A percentile compares a stretch with the other conserved stretches of the same genome.
These are phyloP conservation scores for Canna indica DNA, from an alignment of 176 grass and related monocot genomes.

Conservation along the genomic window DNA sequence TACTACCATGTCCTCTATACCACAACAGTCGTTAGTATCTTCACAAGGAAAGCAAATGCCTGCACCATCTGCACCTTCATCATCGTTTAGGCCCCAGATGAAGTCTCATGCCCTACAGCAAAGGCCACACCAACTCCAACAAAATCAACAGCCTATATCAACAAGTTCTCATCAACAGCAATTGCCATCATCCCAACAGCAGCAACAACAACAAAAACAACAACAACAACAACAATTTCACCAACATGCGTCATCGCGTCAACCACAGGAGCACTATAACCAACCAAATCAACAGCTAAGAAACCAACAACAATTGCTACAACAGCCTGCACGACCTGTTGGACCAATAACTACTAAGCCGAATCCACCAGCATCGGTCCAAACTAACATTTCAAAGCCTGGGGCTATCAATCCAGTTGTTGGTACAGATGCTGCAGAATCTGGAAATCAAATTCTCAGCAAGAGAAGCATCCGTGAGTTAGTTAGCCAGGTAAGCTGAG, in stretches of 20 bases:
- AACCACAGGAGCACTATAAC: slow-evolving; percentile 29
- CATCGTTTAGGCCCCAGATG: slow-evolving; percentile 54
- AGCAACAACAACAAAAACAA: slow-evolving; percentile 35
- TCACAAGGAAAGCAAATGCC: slow-evolving; percentile 28
- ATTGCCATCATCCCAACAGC: slow-evolving; percentile 43
- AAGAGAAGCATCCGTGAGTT: slow-evolving; percentile 90
- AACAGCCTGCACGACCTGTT: slow-evolving; percentile 45
- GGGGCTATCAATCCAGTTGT: slow-evolving; percentile 7
- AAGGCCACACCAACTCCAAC: slow-evolving; percentile 41
- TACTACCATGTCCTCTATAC: slow-evolving; percentile 31
- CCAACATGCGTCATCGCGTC: slow-evolving; percentile 16
- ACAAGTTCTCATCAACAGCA: slow-evolving; percentile 40
- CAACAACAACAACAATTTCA: slow-evolving; percentile 28
- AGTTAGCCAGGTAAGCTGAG: slow-evolving; percentile 53
- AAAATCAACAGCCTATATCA: slow-evolving; percentile 24
- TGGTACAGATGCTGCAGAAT: slow-evolving; percentile 39
- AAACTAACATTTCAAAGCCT: slow-evolving; percentile 21
- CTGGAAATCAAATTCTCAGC: slow-evolving; percentile 50
- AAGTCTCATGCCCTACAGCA: slow-evolving; percentile 66
- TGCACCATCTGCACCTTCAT: slow-evolving; percentile 20
- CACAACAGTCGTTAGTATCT: slow-evolving; percentile 25
- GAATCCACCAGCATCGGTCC: slow-evolving; percentile 25
- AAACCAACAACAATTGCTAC: slow-evolving; percentile 38
- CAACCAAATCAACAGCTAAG: slow-evolving; percentile 33
- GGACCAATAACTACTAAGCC: slow-evolving; percentile 32